phyloP scores from a whole-genome alignment of 169 alveolate genomes.

The Cryptosporidium xiaoi region DNA sequence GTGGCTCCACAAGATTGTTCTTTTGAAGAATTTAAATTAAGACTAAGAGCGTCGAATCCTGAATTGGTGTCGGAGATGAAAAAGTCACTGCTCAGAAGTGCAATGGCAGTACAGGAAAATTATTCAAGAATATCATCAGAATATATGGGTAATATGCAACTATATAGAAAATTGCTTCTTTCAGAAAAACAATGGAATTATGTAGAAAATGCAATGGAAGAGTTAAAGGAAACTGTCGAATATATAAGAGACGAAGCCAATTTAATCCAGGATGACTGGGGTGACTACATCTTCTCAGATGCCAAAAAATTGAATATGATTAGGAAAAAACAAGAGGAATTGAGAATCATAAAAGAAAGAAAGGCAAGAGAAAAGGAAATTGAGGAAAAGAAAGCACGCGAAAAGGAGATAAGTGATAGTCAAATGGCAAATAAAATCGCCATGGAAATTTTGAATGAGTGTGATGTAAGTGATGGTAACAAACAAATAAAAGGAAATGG shows the following conservation, averaged over 20 bases:
- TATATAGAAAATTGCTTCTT: conserved; percentile 54
- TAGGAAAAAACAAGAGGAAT: conserved; percentile 58
- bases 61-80: conserved; percentile 66
- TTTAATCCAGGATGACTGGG: conserved; percentile 67
- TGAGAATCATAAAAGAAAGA: conserved; percentile 38
- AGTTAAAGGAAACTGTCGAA: conserved; percentile 50
- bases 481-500: not conserved
- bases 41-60: conserved; percentile 64
- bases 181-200: conserved; percentile 61
- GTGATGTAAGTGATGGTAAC: not conserved
- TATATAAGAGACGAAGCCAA: conserved; percentile 66
- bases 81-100: conserved; percentile 53
- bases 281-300: conserved; percentile 56
- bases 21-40: conserved; percentile 37
- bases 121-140: conserved; percentile 54
- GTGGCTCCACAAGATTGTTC: conserved; percentile 43
- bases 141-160: conserved; percentile 59
- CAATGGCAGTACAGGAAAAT: conserved; percentile 65
- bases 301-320: conserved; percentile 51
- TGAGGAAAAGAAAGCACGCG: conserved; percentile 46
- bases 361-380: conserved; percentile 40
- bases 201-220: conserved; percentile 65
- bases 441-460: conserved; percentile 25
- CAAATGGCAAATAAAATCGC: conserved; percentile 50
- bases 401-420: conserved; percentile 21